Evolutionary conservation across 306 rosid genomes (phyloP), one percentile per base, ranked within the genome.

Genomic region (Cicer bijugum): DNA sequence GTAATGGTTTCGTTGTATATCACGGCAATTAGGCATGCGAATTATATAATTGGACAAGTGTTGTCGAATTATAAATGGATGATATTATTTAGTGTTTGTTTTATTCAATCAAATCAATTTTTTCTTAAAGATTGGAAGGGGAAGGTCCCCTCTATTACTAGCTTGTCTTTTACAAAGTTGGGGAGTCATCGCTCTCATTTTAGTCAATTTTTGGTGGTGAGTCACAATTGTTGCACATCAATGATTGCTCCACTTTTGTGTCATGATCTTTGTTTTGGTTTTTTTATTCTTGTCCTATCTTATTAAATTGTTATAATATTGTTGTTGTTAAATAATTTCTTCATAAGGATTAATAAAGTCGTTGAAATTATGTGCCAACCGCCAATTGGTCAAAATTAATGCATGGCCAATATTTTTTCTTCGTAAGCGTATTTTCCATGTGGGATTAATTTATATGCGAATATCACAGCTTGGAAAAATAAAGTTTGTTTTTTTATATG

Each of bases 231-330:
- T 74, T 12, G 12, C 38, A 14, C 50, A 10, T 11, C 12, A 50
- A 67, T 50, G 23, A 62, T 85, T 83, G 81, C 80, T 74, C 80
- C 88, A 83, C 79, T 59, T 86, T 85, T 35, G 17, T 43, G 15
- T 45, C 43, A 59, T 50, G 1, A 19, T 58, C 2, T 43, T 12
- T 58, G 4, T 52, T 78, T 64, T 23, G 38, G 12, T 52, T 64
- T 75, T 4, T 61, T 35, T 12, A 47, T 33, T 74, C 70, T 73
- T 61, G 51, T 55, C 10, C 35, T 10, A 10, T 57, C 63, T 16
- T 53, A 5, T 8, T 16, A 12, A 60, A 35, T 16, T 46, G 39
- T 47, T 3, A 72, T 2, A 5, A n/a, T 72, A 44, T 6, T 16
- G 9, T 14, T 14, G 15, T 14, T 61, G 43, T 19, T 40, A 38